Percentiles rank a stretch among this genome's conserved stretches.
Evolutionary conservation across 805 yeast species (phyloP).

Genomic region (Candida jianshihensis): DNA sequence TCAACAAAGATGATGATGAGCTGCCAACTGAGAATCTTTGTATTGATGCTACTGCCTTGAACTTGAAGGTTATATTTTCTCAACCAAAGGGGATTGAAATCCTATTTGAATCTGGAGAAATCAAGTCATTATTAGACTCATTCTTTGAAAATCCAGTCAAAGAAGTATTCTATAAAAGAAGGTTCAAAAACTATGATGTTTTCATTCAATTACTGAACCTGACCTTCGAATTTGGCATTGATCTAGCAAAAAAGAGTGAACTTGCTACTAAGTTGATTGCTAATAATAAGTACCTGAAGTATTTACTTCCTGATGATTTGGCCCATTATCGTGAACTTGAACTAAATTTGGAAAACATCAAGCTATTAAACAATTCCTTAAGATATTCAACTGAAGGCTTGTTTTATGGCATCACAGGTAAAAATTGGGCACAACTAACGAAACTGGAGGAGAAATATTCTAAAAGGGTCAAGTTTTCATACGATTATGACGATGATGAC

Average conservation of each 20-base stretch:
- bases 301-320: too few relatives aligned
- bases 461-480: slow-evolving; percentile 1
- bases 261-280: too few relatives aligned
- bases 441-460: slow-evolving; percentile 2
- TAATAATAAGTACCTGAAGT: too few relatives aligned
- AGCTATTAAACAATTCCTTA: too few relatives aligned
- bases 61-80: slow-evolving; percentile 3
- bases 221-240: too few relatives aligned
- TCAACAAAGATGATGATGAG: neutral
- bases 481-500: slow-evolving; percentile 6
- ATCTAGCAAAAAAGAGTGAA: too few relatives aligned
- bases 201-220: too few relatives aligned
- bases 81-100: slow-evolving; percentile 5
- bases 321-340: too few relatives aligned
- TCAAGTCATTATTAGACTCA: slow-evolving; percentile 7
- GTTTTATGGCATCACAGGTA: too few relatives aligned
- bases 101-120: slow-evolving; percentile 14
- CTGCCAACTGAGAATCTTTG: slow-evolving; percentile 8
- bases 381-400: too few relatives aligned
- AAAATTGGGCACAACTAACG: too few relatives aligned
- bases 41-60: slow-evolving; percentile 9
- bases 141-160: neutral
- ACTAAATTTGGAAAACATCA: too few relatives aligned
- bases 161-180: neutral
- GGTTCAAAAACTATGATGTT: neutral